Conservation (phyloP, 305 asterid genomes). For the Fraxinus dipetala region DNA sequence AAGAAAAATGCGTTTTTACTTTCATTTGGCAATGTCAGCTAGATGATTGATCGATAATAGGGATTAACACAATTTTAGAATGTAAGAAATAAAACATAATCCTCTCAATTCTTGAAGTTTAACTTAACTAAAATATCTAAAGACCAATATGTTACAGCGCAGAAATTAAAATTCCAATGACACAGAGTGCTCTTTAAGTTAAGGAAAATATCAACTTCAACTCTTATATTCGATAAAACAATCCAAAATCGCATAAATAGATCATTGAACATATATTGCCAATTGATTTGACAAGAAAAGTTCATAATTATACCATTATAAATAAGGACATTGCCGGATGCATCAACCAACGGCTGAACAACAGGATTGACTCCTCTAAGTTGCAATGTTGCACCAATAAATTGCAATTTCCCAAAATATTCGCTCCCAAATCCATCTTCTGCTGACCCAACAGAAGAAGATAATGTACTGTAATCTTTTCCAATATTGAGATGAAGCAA, state of each 20-base stretch:
- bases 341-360: conserved; percentile 73
- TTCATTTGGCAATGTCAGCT: neutral
- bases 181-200: neutral
- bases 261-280: neutral
- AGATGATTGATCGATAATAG: neutral
- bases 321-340: conserved; percentile 68
- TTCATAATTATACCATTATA: conserved; percentile 57
- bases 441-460: conserved; percentile 26
- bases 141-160: neutral
- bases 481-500: conserved; percentile 29
- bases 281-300: neutral
- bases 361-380: conserved; percentile 70
- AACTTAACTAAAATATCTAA: neutral
- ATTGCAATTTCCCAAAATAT: conserved; percentile 40
- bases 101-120: neutral
- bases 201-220: neutral
- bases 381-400: conserved; percentile 86
- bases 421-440: conserved; percentile 33
- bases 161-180: neutral
- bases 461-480: conserved; percentile 23
- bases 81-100: neutral
- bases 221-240: neutral
- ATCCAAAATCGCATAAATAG: neutral
- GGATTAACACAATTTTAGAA: neutral
- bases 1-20: neutral